Base-by-base conservation (phyloP, 257 asterid species). In the Fraxinus pennsylvanica region DNA sequence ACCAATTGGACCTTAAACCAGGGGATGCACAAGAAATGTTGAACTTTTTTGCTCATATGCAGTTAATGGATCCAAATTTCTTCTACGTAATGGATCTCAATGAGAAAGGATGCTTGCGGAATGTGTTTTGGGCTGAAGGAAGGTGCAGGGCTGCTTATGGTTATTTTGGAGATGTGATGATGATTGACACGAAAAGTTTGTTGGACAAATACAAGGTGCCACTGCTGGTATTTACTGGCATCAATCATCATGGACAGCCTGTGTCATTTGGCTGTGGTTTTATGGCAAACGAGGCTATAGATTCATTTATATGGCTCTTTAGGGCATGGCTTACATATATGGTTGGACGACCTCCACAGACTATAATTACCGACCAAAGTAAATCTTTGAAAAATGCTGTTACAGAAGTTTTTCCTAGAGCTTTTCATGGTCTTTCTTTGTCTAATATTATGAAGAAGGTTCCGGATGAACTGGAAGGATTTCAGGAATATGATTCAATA, bases 281-380 rank as follows among this genome's bases (percentile, higher is more conserved):
- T 73, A 87, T 86, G 52, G 84, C 90, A 6, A 76, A 81, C 29
- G 85, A 76, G 69, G 82, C 74, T 7, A 81, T 84, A 8, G 92
- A 85, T 75, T 88, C 92, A 21, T 90, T 81, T 81, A 72, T 81
- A 50, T 90, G 96, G 96, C 70, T 90, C 83, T 81, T 77, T 43
- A 81, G 89, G 80, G 90, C 92, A n/a, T 90, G 96, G 93, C 77
- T 90, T 7, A 89, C 92, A 1, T 90, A 83, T 77, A 89, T 90
- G 89, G 83, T 84, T 21, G 93, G 93, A 71, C 90, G 86, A 9
- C 68, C 90, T 71, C 93, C 93, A 1, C 89, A 83, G 77, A 82
- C 89, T 5, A 45, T 90, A 59, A 77, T 89, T 69, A 71, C 84
- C 33, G 74, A 82, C 43, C 45, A 79, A 21, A 78, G 83, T 76